These are phyloP conservation scores for Fusarium tupiense DNA, from an alignment of 2,329 filamentous ascomycete genomes.

Conservation along the genomic window DNA sequence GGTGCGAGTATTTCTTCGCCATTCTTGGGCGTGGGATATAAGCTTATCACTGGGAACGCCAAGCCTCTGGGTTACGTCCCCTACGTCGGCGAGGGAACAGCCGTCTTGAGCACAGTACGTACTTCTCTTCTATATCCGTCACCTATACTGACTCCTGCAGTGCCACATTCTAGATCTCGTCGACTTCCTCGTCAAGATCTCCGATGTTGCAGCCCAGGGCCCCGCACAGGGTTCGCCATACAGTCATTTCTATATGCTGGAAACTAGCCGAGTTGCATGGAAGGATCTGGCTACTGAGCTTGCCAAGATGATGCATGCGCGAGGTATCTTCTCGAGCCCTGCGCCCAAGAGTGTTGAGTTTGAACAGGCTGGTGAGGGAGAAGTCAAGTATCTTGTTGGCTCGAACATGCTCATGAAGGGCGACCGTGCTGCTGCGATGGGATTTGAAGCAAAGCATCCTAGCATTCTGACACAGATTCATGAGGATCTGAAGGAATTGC, in stretches of 20 bases:
- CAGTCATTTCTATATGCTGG: slow-evolving; percentile 12
- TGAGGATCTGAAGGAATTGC: slow-evolving; percentile 1
- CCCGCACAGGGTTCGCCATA: neutral
- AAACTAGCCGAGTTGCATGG: slow-evolving; percentile 1
- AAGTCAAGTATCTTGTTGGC: slow-evolving; percentile 6
- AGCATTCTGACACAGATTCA: neutral
- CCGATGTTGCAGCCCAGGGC: neutral
- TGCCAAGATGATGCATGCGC: neutral
- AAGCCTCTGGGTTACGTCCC: slow-evolving; percentile 3
- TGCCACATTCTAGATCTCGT: neutral
- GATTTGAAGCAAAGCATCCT: neutral
- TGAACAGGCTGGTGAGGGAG: slow-evolving; percentile 4
- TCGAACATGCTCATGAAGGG: slow-evolving; percentile 19
- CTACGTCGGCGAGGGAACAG: slow-evolving; percentile 5
- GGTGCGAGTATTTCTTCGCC: neutral
- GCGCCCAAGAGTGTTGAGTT: neutral
- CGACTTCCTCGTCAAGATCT: neutral
- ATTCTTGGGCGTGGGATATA: neutral
- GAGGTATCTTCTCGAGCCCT: neutral
- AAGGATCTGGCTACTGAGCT: slow-evolving; percentile 8
- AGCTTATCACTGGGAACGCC: neutral
- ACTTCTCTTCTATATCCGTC: rapidly evolving
- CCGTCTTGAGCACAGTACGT: neutral
- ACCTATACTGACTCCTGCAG: neutral
- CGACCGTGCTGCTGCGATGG: slow-evolving; percentile 3